Evolutionary conservation across 2,329 filamentous ascomycete genomes (phyloP).

Genomic region (Monosporascus sp.): DNA sequence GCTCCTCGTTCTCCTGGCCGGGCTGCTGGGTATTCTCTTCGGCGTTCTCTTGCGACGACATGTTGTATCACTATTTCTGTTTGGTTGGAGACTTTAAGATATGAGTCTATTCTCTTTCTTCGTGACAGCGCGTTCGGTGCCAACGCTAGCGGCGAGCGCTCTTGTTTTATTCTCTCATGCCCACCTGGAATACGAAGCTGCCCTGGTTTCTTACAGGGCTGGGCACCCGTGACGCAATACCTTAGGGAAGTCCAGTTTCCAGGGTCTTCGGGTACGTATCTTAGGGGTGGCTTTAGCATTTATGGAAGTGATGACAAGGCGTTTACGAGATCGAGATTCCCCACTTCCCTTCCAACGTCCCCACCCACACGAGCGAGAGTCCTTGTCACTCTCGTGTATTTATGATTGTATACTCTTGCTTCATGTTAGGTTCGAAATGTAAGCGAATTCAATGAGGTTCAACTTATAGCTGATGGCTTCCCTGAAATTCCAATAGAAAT

Average conservation of each 20-base stretch:
- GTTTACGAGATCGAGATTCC: neutral
- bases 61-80: constrained; percentile 1
- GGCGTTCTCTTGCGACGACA: constrained; percentile 11
- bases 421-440: neutral
- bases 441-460: no score
- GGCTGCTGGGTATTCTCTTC: constrained; percentile 9
- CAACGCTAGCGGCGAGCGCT: constrained; percentile 1
- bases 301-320: neutral
- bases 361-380: neutral
- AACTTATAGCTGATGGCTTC: no score
- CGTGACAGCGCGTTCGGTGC: neutral
- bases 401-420: neutral
- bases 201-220: constrained; percentile 6
- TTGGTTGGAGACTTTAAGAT: neutral
- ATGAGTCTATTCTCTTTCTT: neutral
- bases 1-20: constrained; percentile 6
- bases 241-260: neutral
- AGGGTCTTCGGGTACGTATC: neutral
- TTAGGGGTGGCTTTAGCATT: neutral
- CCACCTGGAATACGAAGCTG: constrained; percentile 2
- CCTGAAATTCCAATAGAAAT: no score
- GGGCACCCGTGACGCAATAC: constrained; percentile 13
- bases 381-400: neutral
- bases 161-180: constrained; percentile 17
- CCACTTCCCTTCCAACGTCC: neutral